These are phyloP conservation scores for Wickerhamiella qilinensis DNA, from an alignment of 805 yeast species.

Conservation along the genomic window DNA sequence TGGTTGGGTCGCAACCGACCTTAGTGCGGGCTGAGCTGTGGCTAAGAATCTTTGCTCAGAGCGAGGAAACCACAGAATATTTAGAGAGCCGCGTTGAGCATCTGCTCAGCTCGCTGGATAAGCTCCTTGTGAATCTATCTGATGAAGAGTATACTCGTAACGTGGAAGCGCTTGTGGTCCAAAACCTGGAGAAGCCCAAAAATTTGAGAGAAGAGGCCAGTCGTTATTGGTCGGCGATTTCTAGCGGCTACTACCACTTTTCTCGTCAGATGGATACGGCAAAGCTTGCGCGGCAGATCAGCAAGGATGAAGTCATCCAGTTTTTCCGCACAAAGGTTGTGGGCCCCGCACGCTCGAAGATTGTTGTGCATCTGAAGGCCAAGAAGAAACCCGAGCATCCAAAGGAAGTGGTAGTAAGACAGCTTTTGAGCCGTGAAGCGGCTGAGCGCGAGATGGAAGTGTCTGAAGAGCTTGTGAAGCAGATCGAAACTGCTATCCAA, in stretches of 20 bases:
- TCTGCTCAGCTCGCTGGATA: slow-evolving; percentile 36
- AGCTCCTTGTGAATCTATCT: slow-evolving; percentile 32
- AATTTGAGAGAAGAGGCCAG: slow-evolving; percentile 63
- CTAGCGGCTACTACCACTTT: slow-evolving; percentile 69
- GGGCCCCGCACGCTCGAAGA: slow-evolving; percentile 27
- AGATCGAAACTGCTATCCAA: too few species aligned
- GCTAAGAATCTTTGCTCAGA: slow-evolving; percentile 66
- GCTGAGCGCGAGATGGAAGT: too few species aligned
- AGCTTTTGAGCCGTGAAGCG: too few species aligned
- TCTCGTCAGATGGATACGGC: slow-evolving; percentile 41
- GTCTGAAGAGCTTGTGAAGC: too few species aligned
- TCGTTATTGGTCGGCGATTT: slow-evolving; percentile 50
- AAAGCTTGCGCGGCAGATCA: slow-evolving; percentile 33
- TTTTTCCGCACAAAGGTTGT: slow-evolving; percentile 31
- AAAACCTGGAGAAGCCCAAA: slow-evolving; percentile 55
- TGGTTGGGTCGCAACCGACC: slow-evolving; percentile 66
- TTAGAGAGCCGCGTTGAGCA: slow-evolving; percentile 61
- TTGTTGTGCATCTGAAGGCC: slow-evolving; percentile 51
- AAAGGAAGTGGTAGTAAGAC: not conserved
- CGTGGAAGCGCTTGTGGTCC: slow-evolving; percentile 49
- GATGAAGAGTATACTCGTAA: slow-evolving; percentile 53
- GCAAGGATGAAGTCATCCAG: slow-evolving; percentile 39
- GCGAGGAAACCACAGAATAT: slow-evolving; percentile 61
- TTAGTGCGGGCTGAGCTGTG: slow-evolving; percentile 53
- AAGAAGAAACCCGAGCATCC: slow-evolving; percentile 17